Evolutionary conservation across 2,329 filamentous ascomycete species (phyloP).

Genomic region (Graphilbum ipis-grandicollis): DNA sequence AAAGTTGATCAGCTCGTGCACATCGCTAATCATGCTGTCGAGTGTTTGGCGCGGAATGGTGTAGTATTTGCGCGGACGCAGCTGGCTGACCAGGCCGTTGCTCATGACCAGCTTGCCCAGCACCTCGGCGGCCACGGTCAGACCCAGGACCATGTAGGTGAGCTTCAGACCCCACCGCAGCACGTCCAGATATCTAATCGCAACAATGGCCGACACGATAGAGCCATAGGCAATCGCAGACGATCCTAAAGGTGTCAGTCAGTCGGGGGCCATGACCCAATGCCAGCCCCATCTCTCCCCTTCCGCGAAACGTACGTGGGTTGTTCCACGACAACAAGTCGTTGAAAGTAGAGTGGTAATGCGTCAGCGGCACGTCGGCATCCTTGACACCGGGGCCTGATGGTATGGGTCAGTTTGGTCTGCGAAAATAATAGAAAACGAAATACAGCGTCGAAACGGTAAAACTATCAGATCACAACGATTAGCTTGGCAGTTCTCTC

Average conservation of each 20-base stretch:
- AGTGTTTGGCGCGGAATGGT: conserved; percentile 46
- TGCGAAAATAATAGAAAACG: too few relatives aligned
- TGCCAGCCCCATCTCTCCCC: neutral
- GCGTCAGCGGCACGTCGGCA: conserved; percentile 36
- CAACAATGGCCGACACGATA: conserved; percentile 41
- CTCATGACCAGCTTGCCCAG: conserved; percentile 43
- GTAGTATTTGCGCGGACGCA: conserved; percentile 51
- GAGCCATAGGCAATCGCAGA: conserved; percentile 47
- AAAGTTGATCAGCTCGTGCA: conserved; percentile 55
- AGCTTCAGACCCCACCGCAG: conserved; percentile 48
- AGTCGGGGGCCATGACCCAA: neutral
- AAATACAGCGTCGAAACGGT: too few relatives aligned
- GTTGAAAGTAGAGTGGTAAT: conserved; percentile 56
- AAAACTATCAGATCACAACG: too few relatives aligned
- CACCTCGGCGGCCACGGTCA: conserved; percentile 43
- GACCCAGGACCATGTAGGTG: conserved; percentile 42
- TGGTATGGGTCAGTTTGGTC: neutral
- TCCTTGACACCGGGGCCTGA: neutral
- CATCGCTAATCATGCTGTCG: conserved; percentile 42
- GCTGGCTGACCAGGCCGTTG: conserved; percentile 44
- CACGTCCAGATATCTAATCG: conserved; percentile 47
- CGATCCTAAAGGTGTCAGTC: conserved; percentile 26
- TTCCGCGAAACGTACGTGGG: conserved; percentile 29
- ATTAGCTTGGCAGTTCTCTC: too few relatives aligned
- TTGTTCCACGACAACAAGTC: conserved; percentile 54